Percentiles rank a stretch among this genome's conserved stretches.
Conservation (phyloP, 768 basidiomycete genomes). For the Tylopilus sp. region DNA sequence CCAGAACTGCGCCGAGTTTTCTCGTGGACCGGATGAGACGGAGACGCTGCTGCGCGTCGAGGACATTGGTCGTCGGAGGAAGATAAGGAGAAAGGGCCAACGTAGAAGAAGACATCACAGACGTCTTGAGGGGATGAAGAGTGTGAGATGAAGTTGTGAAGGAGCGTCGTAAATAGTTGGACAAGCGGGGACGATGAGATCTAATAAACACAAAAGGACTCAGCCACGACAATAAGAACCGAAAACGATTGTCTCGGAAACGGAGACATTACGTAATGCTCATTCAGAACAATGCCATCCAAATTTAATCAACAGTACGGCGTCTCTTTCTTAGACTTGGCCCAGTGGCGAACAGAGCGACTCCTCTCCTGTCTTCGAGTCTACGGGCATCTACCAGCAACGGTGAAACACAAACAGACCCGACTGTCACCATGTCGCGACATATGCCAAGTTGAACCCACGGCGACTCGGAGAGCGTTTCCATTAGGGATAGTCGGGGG, state of each 20-base stretch:
- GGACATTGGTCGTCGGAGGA: conserved; percentile 35
- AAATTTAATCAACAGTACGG: not conserved
- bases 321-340: too few species aligned
- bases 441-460: too few species aligned
- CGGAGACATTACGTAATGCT: conserved; percentile 13
- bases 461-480: too few species aligned
- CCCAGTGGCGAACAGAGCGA: too few species aligned
- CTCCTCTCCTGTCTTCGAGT: too few species aligned
- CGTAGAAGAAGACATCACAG: conserved; percentile 21
- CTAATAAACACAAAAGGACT: conserved; percentile 10
- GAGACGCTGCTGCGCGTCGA: conserved; percentile 30
- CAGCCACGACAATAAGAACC: not conserved
- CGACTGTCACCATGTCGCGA: not conserved
- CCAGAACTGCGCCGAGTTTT: conserved; percentile 35
- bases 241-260: conserved; percentile 15
- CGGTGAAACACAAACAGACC: not conserved
- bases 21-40: conserved; percentile 37
- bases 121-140: conserved; percentile 3
- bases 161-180: conserved; percentile 2
- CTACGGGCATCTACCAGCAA: not conserved
- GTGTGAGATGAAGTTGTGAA: not conserved
- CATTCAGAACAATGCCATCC: not conserved
- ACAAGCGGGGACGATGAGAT: conserved; percentile 1
- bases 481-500: not conserved
- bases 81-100: conserved; percentile 20